These are phyloP conservation scores for Aethionema arabicum DNA, from an alignment of 345 rosid species.

Conservation along the genomic window DNA sequence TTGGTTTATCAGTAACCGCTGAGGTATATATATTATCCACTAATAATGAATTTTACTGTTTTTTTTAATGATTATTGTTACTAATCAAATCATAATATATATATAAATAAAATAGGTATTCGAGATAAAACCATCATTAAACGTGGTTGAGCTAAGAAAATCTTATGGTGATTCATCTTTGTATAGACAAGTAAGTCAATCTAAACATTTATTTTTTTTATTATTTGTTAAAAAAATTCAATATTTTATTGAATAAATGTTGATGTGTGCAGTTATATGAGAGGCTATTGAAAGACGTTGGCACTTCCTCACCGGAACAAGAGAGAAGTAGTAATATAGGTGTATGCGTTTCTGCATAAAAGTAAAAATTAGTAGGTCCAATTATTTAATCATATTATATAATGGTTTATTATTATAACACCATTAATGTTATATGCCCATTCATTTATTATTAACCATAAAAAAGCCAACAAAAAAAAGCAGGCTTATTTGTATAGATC, in stretches of 20 bases:
- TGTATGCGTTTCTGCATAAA: slow-evolving; percentile 22
- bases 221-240: background rate
- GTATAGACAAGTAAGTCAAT: slow-evolving; percentile 71
- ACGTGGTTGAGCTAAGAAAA: slow-evolving; percentile 86
- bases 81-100: slow-evolving; percentile 5
- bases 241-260: background rate
- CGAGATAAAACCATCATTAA: slow-evolving; percentile 75
- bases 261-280: slow-evolving; percentile 65
- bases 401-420: background rate
- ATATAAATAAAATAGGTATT: slow-evolving; percentile 64
- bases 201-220: background rate
- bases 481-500: no score
- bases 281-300: slow-evolving; percentile 66
- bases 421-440: slow-evolving; percentile 2
- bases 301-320: slow-evolving; percentile 43
- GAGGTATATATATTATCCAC: slow-evolving; percentile 53
- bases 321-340: slow-evolving; percentile 26
- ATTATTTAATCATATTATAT: background rate
- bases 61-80: slow-evolving; percentile 2
- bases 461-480: no score
- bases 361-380: slow-evolving; percentile 1
- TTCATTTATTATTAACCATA: no score
- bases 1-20: slow-evolving; percentile 65
- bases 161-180: slow-evolving; percentile 67
- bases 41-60: background rate